Evolutionary conservation across 768 basidiomycete species (phyloP), one percentile per base, ranked within the genome.

Genomic region (Termitomyces sp.): DNA sequence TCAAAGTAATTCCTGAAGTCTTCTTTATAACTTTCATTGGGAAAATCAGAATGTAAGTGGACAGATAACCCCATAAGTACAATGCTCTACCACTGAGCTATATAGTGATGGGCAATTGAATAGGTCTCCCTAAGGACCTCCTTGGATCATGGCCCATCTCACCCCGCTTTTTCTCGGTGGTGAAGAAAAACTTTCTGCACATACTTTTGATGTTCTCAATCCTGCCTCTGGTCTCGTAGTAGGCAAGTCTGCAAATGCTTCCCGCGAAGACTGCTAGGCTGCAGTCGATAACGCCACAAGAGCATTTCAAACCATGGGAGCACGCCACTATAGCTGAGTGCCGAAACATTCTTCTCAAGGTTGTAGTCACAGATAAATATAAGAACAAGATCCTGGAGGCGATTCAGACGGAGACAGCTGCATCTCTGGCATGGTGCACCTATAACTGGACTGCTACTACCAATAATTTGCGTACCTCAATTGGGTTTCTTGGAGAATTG

Each of bases 291-390:
- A 76, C 6, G 80, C 80, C 0, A 69, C 68, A 5, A 65, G 68
- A 10, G 82, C 81, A 5, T 79, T 81, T 69, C 68, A 68, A 54
- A 69, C n/a, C 72, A 10, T 83, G 82, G 82, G 79, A 80, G 52
- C 57, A 70, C 30, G 70, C 70, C 4, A 67, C 68, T 1, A 63
- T 72, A 13, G 63, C 67, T 33, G 60, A 70, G 36, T 68, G 76
- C 49, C 75, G 80, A 35, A 73, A 74, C 36, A 74, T 83, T 13
- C 70, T 83, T 50, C 67, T 79, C 47, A 77, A 74, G 58, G 82
- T 83, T 3, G 55, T 79, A n/a, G 65, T 59, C 46, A 69, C 74
- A 2, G 78, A 80, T 1, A 73, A 68, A 57, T 83, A 76, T 63
- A 68, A 70, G 51, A 61, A 64, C 9, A 71, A 69, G 41, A 63